These are phyloP conservation scores for Candida incommunis DNA, from an alignment of 805 yeast genomes.

Conservation along the genomic window DNA sequence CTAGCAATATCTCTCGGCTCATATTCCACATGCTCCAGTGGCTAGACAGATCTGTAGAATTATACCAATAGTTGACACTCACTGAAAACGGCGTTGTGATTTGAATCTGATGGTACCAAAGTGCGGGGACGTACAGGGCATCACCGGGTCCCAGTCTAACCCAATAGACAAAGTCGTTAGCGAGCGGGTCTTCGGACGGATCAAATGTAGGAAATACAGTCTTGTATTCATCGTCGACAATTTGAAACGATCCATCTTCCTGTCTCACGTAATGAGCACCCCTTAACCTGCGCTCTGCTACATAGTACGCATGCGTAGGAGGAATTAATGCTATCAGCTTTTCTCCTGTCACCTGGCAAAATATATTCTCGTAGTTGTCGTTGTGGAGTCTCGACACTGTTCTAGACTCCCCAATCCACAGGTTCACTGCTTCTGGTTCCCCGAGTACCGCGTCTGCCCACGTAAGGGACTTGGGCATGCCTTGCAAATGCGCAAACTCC, in stretches of 20 bases:
- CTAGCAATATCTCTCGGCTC: background rate
- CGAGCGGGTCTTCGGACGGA: constrained; percentile 9
- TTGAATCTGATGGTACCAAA: constrained; percentile 28
- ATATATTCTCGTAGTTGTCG: constrained; percentile 26
- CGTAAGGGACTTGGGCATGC: constrained; percentile 8
- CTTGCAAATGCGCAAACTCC: constrained; percentile 12
- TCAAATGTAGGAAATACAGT: constrained; percentile 23
- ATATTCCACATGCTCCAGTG: constrained; percentile 1
- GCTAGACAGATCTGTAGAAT: constrained; percentile 7
- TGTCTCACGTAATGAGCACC: constrained; percentile 16
- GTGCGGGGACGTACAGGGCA: constrained; percentile 24
- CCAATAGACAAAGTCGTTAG: constrained; percentile 9
- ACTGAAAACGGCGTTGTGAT: constrained; percentile 13
- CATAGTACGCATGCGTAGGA: constrained; percentile 19
- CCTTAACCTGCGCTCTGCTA: constrained; percentile 17
- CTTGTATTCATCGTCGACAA: constrained; percentile 6
- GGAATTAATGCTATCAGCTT: constrained; percentile 23
- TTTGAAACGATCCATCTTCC: constrained; percentile 10
- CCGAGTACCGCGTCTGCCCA: constrained; percentile 14
- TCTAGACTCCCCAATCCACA: constrained; percentile 23
- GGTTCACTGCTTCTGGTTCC: constrained; percentile 23
- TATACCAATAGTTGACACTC: constrained; percentile 23
- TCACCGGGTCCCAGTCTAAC: constrained; percentile 24
- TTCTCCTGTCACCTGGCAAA: constrained; percentile 21
- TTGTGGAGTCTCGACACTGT: constrained; percentile 22